Base-by-base conservation (phyloP, 2,329 filamentous ascomycete species). In the Aphanocladium album region DNA sequence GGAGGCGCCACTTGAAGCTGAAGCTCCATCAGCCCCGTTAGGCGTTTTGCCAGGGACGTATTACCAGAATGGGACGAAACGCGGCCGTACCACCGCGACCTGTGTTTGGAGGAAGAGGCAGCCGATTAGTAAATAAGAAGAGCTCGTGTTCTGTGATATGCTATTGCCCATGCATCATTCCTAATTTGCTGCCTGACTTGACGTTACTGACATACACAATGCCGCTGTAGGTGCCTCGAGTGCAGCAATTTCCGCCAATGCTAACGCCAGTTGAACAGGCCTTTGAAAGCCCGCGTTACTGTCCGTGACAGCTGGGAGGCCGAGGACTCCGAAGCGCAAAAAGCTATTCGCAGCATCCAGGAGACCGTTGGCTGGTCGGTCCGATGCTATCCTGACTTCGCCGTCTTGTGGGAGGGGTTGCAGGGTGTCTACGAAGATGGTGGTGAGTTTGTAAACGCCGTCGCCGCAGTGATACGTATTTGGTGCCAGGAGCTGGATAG, bases 291-390 rank as follows among this genome's bases (percentile, higher is more conserved):
- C 47, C 74, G 74, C 59, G 62, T 79, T 62, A 72, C 71, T 46
- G 70, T 81, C 64, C 76, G 78, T 30, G 77, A 80, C 63, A 64
- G 71, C 56, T 81, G 78, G 78, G 68, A 72, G 33, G 73, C 69
- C 12, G 60, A 68, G 8, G 69, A 72, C 30, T 66, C 71, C 4
- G 63, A 73, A 1, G 67, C 73, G 0, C 74, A 76, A 35, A 69
- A 64, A 19, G 64, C 74, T 0, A 67, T 77, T 27, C 65, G 63
- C 27, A 62, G 57, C 4, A 65, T 79, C 17, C 65, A 69, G 19
- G 64, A 69, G 1, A 60, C 71, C 6, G 67, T 82, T 16, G 80
- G 80, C 1, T 73, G 76, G 33, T 62, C 72, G 0, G 68, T 80
- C 19, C 64, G 65, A 23, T 67, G 76, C 41, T 70, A 77, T 7